Evolutionary conservation across 1,284 basidiomycete species (phyloP).

Genomic region (Tilletia setariae): DNA sequence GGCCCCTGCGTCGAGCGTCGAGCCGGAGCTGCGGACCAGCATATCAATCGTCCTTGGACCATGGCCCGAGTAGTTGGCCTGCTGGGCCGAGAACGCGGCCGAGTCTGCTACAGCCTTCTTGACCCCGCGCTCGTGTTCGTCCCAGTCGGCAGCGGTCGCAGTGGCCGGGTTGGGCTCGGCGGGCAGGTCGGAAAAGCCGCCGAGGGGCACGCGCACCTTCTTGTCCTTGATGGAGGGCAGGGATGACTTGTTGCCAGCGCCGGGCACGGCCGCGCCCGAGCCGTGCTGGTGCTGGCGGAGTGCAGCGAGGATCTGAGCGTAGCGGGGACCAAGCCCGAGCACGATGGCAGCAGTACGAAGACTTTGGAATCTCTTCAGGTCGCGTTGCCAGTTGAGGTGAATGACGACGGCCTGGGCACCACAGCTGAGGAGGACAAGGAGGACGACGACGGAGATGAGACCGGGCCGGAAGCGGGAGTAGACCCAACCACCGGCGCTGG

Average conservation of each 20-base stretch:
- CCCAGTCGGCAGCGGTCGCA: slow-evolving; percentile 38
- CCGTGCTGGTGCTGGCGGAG: slow-evolving; percentile 23
- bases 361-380: slow-evolving; percentile 32
- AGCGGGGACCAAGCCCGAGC: slow-evolving; percentile 45
- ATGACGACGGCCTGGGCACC: slow-evolving; percentile 29
- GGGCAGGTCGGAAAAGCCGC: slow-evolving; percentile 38
- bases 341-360: slow-evolving; percentile 37
- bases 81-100: slow-evolving; percentile 16
- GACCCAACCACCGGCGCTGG: slow-evolving; percentile 41
- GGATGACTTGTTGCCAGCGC: slow-evolving; percentile 2
- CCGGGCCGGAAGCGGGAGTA: slow-evolving; percentile 48
- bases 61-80: slow-evolving; percentile 15
- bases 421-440: slow-evolving; percentile 35
- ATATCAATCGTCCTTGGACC: slow-evolving; percentile 10
- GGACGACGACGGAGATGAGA: slow-evolving; percentile 31
- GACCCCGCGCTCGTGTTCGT: slow-evolving; percentile 36
- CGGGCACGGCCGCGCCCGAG: slow-evolving; percentile 13
- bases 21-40: slow-evolving; percentile 5
- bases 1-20: background rate
- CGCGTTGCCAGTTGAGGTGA: slow-evolving; percentile 31
- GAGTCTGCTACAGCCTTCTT: slow-evolving; percentile 25
- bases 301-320: slow-evolving; percentile 17
- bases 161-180: slow-evolving; percentile 21
- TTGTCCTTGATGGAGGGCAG: slow-evolving; percentile 28
- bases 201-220: slow-evolving; percentile 46